Percentiles rank a stretch among this genome's conserved stretches.
Conservation (phyloP, 441 rosid species). For the Rhodomyrtus psidioides region DNA sequence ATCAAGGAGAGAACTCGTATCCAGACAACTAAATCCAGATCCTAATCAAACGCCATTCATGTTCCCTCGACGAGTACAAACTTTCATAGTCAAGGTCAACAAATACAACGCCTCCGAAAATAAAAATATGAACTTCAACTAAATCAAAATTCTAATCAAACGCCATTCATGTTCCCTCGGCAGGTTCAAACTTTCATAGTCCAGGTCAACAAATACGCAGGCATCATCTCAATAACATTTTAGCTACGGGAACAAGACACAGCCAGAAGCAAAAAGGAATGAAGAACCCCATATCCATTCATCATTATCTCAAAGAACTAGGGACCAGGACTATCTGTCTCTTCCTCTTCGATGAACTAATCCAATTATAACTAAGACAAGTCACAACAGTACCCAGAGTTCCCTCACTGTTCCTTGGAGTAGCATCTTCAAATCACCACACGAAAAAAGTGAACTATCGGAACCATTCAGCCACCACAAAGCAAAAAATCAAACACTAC, state of each 20-base stretch:
- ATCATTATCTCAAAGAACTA: neutral
- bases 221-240: neutral
- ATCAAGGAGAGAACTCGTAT: too few species aligned
- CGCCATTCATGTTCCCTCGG: too few species aligned
- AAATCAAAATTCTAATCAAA: too few species aligned
- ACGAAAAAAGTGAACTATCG: neutral
- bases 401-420: neutral
- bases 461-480: neutral
- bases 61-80: too few species aligned
- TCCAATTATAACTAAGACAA: neutral
- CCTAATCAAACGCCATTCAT: too few species aligned
- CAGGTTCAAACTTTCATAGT: too few species aligned
- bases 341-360: neutral
- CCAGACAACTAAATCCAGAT: too few species aligned
- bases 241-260: neutral
- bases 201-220: neutral
- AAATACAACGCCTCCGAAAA: too few species aligned
- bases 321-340: neutral
- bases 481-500: neutral
- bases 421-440: neutral
- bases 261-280: neutral
- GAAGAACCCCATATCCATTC: neutral
- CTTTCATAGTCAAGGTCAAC: too few species aligned
- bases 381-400: neutral
- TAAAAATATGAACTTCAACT: too few species aligned